Percentiles rank a stretch among this genome's conserved stretches.
phyloP scores from a whole-genome alignment of 73 alveolate genomes.

The Stentor coeruleus region DNA sequence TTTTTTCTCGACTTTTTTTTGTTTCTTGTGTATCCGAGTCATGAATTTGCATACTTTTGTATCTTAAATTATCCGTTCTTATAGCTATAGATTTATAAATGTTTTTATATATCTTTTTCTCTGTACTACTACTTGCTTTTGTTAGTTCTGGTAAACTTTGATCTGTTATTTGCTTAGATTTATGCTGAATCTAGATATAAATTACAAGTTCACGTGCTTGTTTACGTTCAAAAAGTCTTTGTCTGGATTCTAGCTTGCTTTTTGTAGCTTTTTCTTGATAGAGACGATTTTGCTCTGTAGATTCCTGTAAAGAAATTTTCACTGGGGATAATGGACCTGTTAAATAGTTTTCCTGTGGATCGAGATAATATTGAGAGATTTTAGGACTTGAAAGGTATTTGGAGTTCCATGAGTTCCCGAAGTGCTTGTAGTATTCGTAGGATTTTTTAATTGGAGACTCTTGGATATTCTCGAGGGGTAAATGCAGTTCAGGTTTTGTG shows the following conservation, averaged over 20 bases:
- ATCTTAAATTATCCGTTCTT: neutral
- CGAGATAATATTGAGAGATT: neutral
- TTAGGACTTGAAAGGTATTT: constrained; percentile 2
- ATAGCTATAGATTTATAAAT: no score
- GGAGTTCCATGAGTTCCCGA: constrained; percentile 6
- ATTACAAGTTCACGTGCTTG: neutral
- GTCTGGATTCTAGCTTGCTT: neutral
- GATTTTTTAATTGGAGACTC: neutral
- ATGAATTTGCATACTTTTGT: no score
- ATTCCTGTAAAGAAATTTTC: neutral
- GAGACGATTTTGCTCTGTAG: neutral
- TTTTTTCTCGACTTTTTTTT: no score
- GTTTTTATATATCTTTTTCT: neutral
- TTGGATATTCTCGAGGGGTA: neutral
- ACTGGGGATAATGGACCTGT: neutral
- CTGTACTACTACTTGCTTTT: neutral
- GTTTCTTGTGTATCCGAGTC: no score
- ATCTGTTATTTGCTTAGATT: neutral
- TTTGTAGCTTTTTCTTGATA: neutral
- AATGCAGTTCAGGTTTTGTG: neutral
- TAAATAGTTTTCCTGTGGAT: neutral
- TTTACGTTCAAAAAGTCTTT: neutral
- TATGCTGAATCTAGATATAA: neutral
- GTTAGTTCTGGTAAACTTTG: neutral
- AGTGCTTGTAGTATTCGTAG: neutral